These are phyloP conservation scores for Kodamaea leandrae DNA, from an alignment of 805 yeast genomes.

Conservation along the genomic window DNA sequence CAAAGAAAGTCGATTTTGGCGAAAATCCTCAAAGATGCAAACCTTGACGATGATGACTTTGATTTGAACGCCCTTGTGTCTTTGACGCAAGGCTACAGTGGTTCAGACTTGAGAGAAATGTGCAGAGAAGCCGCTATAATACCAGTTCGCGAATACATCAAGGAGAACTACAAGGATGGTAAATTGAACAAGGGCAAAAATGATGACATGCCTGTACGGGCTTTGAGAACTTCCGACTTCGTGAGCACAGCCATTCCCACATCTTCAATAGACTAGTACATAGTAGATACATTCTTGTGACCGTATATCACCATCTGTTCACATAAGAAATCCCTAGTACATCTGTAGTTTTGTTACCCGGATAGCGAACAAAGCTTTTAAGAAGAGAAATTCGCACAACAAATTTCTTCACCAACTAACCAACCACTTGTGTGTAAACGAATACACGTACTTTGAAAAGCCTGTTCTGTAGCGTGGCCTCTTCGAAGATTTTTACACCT, in stretches of 20 bases:
- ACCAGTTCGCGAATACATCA: conserved; percentile 83
- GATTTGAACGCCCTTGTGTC: conserved; percentile 58
- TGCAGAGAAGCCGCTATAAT: conserved; percentile 92
- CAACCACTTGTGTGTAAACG: background rate
- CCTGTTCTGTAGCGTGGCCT: conserved; percentile 18
- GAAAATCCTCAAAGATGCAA: conserved; percentile 66
- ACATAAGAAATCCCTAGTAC: too few relatives aligned
- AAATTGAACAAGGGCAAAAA: conserved; percentile 23
- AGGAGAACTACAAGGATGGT: conserved; percentile 49
- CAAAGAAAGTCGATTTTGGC: conserved; percentile 70
- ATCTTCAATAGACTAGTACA: conserved; percentile 7
- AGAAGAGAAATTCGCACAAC: background rate
- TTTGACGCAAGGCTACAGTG: conserved; percentile 70
- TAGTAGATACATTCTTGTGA: too few relatives aligned
- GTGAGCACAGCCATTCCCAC: conserved; percentile 28
- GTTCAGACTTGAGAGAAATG: conserved; percentile 86
- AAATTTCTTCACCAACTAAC: too few relatives aligned
- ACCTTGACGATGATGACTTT: conserved; percentile 53
- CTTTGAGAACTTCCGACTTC: conserved; percentile 65
- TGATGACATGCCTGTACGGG: conserved; percentile 50
- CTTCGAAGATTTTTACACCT: conserved; percentile 34
- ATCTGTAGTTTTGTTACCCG: conserved; percentile 8
- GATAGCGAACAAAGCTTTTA: background rate
- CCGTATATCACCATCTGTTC: too few relatives aligned
- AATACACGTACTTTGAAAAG: background rate